These are phyloP conservation scores for Rhizopogon sp. DNA, from an alignment of 768 basidiomycete species.

Conservation along the genomic window DNA sequence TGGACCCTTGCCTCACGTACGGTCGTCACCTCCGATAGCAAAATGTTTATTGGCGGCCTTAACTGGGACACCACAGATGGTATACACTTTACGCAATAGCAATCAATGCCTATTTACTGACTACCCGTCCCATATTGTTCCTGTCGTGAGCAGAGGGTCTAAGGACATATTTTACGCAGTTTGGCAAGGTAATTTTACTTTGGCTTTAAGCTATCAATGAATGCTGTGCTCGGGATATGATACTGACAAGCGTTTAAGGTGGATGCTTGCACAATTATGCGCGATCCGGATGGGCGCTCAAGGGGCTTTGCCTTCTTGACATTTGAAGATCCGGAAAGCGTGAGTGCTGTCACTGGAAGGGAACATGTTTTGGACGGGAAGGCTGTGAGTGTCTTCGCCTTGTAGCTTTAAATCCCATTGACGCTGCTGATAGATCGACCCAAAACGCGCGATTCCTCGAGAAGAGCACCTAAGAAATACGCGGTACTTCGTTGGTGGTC, in stretches of 20 bases:
- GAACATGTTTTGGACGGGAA: slow-evolving; percentile 78
- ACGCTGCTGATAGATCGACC: slow-evolving; percentile 59
- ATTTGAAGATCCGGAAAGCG: slow-evolving; percentile 62
- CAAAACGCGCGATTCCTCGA: slow-evolving; percentile 82
- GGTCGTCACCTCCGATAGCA: slow-evolving; percentile 45
- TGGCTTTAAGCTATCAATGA: neutral
- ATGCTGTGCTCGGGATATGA: neutral
- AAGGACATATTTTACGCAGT: slow-evolving; percentile 72
- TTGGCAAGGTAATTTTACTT: slow-evolving; percentile 53
- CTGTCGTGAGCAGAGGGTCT: slow-evolving; percentile 45
- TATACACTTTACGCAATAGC: slow-evolving; percentile 35
- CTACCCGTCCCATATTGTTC: slow-evolving; percentile 12
- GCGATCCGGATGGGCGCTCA: slow-evolving; percentile 69
- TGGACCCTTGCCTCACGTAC: slow-evolving; percentile 24
- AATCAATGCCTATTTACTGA: slow-evolving; percentile 22
- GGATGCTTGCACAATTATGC: slow-evolving; percentile 83
- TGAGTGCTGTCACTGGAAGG: slow-evolving; percentile 58
- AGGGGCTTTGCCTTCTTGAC: slow-evolving; percentile 85
- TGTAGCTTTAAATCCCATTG: slow-evolving; percentile 1
- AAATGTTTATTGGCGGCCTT: slow-evolving; percentile 88
- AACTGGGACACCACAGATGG: slow-evolving; percentile 93
- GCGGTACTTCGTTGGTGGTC: slow-evolving; percentile 79
- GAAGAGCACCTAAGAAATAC: slow-evolving; percentile 74
- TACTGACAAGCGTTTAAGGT: slow-evolving; percentile 38
- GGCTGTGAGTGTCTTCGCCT: slow-evolving; percentile 41